Conservation (phyloP, 495 filamentous ascomycete genomes). For the Aspergillus steynii region DNA sequence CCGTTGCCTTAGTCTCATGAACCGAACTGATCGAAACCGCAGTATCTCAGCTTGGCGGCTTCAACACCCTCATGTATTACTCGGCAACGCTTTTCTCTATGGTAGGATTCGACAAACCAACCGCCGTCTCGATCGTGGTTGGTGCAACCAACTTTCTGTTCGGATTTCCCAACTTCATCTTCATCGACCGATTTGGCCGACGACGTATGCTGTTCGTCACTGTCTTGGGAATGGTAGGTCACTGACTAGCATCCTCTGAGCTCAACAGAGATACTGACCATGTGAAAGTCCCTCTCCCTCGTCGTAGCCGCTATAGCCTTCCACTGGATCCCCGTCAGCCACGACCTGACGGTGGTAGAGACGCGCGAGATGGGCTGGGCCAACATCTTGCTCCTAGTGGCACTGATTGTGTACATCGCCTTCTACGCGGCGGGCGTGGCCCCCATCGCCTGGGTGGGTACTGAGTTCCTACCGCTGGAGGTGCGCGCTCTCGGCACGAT, state of each 20-base stretch:
- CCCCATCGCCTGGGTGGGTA: constrained; percentile 49
- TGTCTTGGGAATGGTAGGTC: constrained; percentile 38
- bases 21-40: not conserved
- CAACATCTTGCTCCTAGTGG: constrained; percentile 41
- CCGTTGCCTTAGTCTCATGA: not conserved
- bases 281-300: constrained; percentile 25
- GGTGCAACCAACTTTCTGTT: constrained; percentile 54
- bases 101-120: constrained; percentile 51
- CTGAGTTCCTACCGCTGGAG: constrained; percentile 51
- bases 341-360: constrained; percentile 29
- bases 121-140: constrained; percentile 48
- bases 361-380: constrained; percentile 30
- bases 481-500: constrained; percentile 52
- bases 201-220: constrained; percentile 45
- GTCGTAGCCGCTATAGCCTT: constrained; percentile 48
- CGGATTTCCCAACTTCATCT: constrained; percentile 45
- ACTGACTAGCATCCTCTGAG: not conserved
- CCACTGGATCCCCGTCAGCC: constrained; percentile 49
- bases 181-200: constrained; percentile 48
- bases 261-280: not conserved
- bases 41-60: constrained; percentile 43
- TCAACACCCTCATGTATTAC: constrained; percentile 51
- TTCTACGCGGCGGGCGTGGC: constrained; percentile 47
- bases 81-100: constrained; percentile 51
- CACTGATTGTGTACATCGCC: constrained; percentile 46